Base-by-base conservation (phyloP, 768 basidiomycete genomes). In the Crepidotus variabilis region DNA sequence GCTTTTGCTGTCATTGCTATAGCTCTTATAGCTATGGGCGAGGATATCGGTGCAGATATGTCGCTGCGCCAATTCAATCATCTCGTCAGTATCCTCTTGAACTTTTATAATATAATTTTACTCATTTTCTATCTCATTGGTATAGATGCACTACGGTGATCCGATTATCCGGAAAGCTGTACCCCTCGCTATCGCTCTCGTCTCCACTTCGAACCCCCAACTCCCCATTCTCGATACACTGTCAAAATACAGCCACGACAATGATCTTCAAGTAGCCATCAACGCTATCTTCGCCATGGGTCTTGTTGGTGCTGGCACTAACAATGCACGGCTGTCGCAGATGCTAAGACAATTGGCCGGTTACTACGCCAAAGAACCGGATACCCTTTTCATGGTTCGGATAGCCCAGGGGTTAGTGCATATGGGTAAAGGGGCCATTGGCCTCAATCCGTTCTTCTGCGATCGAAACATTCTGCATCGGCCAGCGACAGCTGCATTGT, bases 281-380 rank as follows among this genome's bases (percentile, higher is more conserved):
- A 98, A 98, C 66, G 92, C 97, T 23, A 98, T 99, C 73, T 92
- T 98, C 64, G 95, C 95, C 2, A 98, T 99, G 96, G 97, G 97
- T 58, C 81, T 99, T 22, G 89, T 98, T 51, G 97, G 97, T 28
- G 96, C 96, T 1, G 97, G 97, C 32, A 94, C 94, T n/a, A 99
- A 99, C 73, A 98, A 99, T 63, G 97, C 97, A 13, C 86, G 94
- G 36, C 80, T 99, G 36, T 96, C 90, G 11, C 97, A 99, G 73
- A 97, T 99, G 96, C 83, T 99, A 32, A 81, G 97, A 43, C 94
- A 95, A 67, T 81, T 99, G 3, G 94, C 96, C 10, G 92, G 92
- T n/a, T 99, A 98, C 76, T 99, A 99, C 72, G 82, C 90, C 74
- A 98, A 98, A 70, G 97, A 99, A 71, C 86, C 95, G 0, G 94